A percentile compares a stretch with the other conserved stretches of the same genome.
Conservation (phyloP, 106 monocot species). For the Hemerocallis citrina region DNA sequence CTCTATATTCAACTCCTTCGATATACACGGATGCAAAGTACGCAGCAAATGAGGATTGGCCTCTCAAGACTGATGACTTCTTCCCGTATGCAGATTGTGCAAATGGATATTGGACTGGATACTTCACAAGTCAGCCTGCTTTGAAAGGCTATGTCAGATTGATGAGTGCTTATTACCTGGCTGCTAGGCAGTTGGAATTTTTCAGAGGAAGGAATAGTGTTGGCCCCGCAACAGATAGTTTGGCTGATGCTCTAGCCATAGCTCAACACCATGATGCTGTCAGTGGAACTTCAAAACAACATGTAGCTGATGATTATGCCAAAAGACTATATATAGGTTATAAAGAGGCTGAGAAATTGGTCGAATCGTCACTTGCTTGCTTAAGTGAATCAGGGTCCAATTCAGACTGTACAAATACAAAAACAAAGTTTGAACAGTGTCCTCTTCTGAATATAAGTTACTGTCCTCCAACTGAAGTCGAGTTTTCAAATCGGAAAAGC, state of each 20-base stretch:
- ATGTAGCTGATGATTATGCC: constrained; percentile 95
- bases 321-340: constrained; percentile 80
- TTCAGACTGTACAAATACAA: constrained; percentile 34
- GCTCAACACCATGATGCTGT: constrained; percentile 99
- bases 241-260: constrained; percentile 90
- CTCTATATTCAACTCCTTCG: constrained; percentile 92
- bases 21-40: constrained; percentile 96
- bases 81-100: constrained; percentile 97
- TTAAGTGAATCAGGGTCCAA: constrained; percentile 51
- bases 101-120: constrained; percentile 98
- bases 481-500: constrained; percentile 50
- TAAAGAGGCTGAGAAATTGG: constrained; percentile 78
- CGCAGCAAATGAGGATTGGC: constrained; percentile 78
- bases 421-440: constrained; percentile 83
- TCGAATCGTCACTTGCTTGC: constrained; percentile 61
- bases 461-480: constrained; percentile 71
- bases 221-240: constrained; percentile 51
- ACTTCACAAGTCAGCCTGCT: constrained; percentile 90
- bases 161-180: constrained; percentile 88
- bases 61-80: constrained; percentile 87
- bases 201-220: constrained; percentile 42
- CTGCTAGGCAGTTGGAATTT: constrained; percentile 92
- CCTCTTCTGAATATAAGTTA: constrained; percentile 90
- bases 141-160: constrained; percentile 83
- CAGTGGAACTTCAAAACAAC: constrained; percentile 94